Base-by-base conservation (phyloP, 2,329 filamentous ascomycete genomes). In the Mycosphaerella arachidis region DNA sequence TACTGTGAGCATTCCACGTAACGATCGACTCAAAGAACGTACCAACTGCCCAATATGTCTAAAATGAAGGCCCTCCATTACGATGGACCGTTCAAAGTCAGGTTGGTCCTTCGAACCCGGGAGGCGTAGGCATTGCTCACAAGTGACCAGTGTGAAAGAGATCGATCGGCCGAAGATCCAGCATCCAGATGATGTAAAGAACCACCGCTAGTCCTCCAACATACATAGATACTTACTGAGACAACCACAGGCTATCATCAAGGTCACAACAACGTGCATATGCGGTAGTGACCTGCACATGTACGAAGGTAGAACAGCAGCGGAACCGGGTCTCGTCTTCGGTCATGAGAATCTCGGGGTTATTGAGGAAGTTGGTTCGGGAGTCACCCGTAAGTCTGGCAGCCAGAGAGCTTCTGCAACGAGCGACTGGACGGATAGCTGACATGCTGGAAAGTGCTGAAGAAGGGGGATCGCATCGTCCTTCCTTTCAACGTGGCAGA, bases 401-500 rank as follows among this genome's bases (percentile, higher is more conserved):
- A 13, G 13, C 40, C 13, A 18, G 16, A 18, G 18, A 16, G 40
- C 16, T 20, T 31, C 13, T 20, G n/a, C 12, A 6, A 16, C 18
- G 16, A 35, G 27, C n/a, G n/a, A 16, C 9, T 33, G n/a, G 8
- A 20, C 13, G 29, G 7, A 6, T 6, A 35, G 29, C 50, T 52
- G 50, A 52, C 13, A 6, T 9, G 16, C 10, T 31, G 27, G 27
- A 33, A 35, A 52, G 50, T 52, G 29, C 70, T 87, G 16, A 82
- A 86, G 66, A 83, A 85, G 63, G 84, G 85, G 2, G 85, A 88
- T 62, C 79, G 85, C 1, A 82, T 88, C 4, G 84, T 87, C 2
- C 80, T 87, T 71, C 85, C 85, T 0, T 87, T 87, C 75, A 87
- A 87, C 57, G 84, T 86, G 1, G 84, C 84, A 6, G 83, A 86